Base-by-base conservation (phyloP, 108 stramenopile species). In the Bacterosira constricta region DNA sequence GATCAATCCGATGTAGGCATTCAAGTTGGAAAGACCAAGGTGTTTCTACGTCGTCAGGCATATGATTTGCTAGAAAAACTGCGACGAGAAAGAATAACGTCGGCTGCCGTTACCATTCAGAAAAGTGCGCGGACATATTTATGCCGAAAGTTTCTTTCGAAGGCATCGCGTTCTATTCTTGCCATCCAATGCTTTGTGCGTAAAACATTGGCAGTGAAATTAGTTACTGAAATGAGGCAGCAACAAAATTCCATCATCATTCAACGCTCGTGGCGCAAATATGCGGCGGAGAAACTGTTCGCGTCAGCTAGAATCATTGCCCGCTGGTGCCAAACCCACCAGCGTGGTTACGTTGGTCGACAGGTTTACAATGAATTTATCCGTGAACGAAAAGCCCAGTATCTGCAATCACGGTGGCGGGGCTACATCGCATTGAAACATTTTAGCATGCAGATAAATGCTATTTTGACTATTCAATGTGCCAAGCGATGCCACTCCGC, bases 1-100 rank as follows among this genome's bases (percentile, higher is more conserved):
- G 66, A 63, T 15, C 55, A 73, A 44, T 36, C 69, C 35, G 78
- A 76, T 42, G 47, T 86, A 29, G 90, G 89, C 34, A 80, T 91
- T 52, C 94, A 97, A 80, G 74, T 97, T 23, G 96, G 96, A 7
- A 90, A 88, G 69, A 91, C 90, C n/a, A 94, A 94, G 63, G 89
- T 96, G 0, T 96, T 96, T 66, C 76, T 96, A 12, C 72, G 86
- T 8, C 87, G 89, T 55, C 56, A 72, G 18, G 90, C 89, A 17
- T 92, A 91, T 77, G 92, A 97, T 35, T 49, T 59, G 0, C 66
- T 97, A 36, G 96, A 97, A 71, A 69, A 81, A 49, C 21, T 89
- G 6, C 83, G 91, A 50, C 73, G 79, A 21, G 54, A 72, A 36
- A 77, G 71, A 56, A 42, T 77, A 47, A 26, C 52, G 3, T 46